phyloP scores from a whole-genome alignment of 306 rosid species.

The Fragaria vesca region DNA sequence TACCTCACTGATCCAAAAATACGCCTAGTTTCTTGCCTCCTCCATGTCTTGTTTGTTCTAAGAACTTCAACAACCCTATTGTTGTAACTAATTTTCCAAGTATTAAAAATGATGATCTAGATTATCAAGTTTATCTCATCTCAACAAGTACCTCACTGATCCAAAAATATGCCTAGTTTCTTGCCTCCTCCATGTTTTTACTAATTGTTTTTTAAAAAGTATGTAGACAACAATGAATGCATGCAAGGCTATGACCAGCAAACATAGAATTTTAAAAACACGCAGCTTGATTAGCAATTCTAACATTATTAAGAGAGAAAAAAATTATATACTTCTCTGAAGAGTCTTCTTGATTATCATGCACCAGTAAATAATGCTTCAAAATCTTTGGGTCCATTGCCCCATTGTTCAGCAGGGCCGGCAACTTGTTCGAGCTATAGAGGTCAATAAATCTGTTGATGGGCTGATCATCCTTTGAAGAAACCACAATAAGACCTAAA shows the following conservation, averaged over 20 bases:
- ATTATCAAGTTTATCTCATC: neutral
- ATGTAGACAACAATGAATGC: neutral
- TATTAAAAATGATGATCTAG: neutral
- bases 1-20: no score
- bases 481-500: conserved; percentile 86
- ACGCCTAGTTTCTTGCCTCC: neutral
- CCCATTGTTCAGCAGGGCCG: conserved; percentile 83
- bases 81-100: neutral
- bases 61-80: neutral
- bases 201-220: neutral
- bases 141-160: no score
- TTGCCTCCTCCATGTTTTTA: neutral
- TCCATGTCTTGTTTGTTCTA: neutral
- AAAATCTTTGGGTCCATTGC: conserved; percentile 90
- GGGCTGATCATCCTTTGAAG: conserved; percentile 90
- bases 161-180: no score
- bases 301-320: conserved; percentile 17
- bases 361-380: conserved; percentile 86
- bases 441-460: conserved; percentile 76
- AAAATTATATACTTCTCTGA: conserved; percentile 62
- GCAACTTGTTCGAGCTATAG: conserved; percentile 70
- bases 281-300: neutral
- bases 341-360: conserved; percentile 83
- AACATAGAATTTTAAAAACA: neutral
- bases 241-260: neutral